Evolutionary conservation across 106 monocot species (phyloP), one percentile per base, ranked within the genome.

Genomic region (Amphibolis antarctica): DNA sequence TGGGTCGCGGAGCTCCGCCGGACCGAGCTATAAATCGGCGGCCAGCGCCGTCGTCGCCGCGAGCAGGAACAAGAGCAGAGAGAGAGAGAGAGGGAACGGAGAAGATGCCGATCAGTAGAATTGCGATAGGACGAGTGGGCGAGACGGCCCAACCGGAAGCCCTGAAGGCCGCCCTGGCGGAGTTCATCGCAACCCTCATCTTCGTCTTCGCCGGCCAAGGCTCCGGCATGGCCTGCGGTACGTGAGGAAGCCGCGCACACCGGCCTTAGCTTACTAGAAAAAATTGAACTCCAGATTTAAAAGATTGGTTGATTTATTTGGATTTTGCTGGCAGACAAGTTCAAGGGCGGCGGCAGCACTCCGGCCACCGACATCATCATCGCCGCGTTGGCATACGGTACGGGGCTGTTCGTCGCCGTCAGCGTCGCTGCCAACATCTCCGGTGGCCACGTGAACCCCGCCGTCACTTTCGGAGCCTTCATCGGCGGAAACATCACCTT

Each of bases 161-260:
- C 47, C 60, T 69, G 28, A 59, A 60, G 59, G 69, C 69, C n/a
- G 69, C 69, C 46, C 36, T 69, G 9, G 69, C 69, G 12, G 69
- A 69, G 69, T 69, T 69, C 69, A 19, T 69, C 60, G 59, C 69
- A 46, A 69, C 59, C 21, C 69, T 69, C 28, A 69, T 69, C 31
- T 69, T 60, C 59, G 60, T 60, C 69, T 69, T 69, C 59, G 60
- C 69, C 56, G 68, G 68, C 46, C 68, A 68, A 47, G 59, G 69
- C 22, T 69, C 69, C 60, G 69, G 69, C 47, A 25, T 69, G 59
- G 69, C 69, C 10, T 60, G n/a, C 69, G 23, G 66, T 66, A 54
- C 53, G 66, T 54, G 23, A 12, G 23, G 21, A 20, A 53, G 19
- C 23, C 20, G 7, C 50, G 20, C 50, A n/a, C 50, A 17, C 20